Conservation (phyloP, 1,284 basidiomycete species). For the Sutorius eximius region DNA sequence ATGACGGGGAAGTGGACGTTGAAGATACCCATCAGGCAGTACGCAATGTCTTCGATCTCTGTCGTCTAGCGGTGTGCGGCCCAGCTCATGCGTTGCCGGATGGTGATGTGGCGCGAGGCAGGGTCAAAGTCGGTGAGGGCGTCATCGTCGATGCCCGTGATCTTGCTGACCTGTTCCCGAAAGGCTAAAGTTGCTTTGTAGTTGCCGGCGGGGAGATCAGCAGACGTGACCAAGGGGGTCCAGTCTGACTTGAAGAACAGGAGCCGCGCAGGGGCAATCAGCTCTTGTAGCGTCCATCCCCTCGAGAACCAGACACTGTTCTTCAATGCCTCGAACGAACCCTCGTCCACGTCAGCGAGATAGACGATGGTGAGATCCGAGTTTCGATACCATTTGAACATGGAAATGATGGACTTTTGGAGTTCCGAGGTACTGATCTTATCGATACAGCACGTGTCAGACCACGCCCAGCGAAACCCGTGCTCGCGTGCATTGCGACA, state of each 20-base stretch:
- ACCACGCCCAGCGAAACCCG: conserved; percentile 27
- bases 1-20: too few relatives aligned
- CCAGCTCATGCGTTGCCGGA: conserved; percentile 30
- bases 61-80: too few relatives aligned
- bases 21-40: too few relatives aligned
- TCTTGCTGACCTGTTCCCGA: conserved; percentile 16
- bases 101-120: conserved; percentile 10
- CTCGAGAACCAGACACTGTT: conserved; percentile 23
- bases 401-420: conserved; percentile 27
- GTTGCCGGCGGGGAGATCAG: conserved; percentile 21
- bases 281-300: conserved; percentile 27
- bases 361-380: conserved; percentile 26
- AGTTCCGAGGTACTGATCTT: conserved; percentile 27
- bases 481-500: conserved; percentile 16
- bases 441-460: conserved; percentile 27
- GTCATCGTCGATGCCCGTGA: conserved; percentile 20
- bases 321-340: conserved; percentile 15
- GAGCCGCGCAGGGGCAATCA: conserved; percentile 21
- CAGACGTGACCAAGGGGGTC: conserved; percentile 12
- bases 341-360: conserved; percentile 17
- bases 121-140: conserved; percentile 22
- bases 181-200: conserved; percentile 19
- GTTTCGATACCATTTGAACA: conserved; percentile 27
- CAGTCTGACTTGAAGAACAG: conserved; percentile 26
- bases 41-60: too few relatives aligned